A percentile compares a stretch with the other conserved stretches of the same genome.
These are phyloP conservation scores for Picea abies DNA, from an alignment of 83 land plant genomes.

Conservation along the genomic window DNA sequence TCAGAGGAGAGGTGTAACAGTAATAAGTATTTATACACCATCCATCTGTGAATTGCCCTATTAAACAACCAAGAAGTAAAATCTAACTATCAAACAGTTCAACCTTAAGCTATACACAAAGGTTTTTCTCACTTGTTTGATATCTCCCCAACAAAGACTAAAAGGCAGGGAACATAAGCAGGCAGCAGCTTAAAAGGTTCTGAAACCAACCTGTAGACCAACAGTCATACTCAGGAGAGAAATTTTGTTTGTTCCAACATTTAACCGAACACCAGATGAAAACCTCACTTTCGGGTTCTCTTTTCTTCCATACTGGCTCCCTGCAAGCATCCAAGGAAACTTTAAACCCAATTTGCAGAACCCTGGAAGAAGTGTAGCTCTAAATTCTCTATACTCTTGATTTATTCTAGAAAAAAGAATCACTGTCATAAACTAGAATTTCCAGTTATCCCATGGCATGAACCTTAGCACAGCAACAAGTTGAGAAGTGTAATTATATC, in stretches of 20 bases:
- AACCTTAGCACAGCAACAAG: background rate
- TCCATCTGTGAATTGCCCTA: no score
- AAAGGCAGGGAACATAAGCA: background rate
- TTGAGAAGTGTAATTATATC: background rate
- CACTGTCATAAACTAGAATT: background rate
- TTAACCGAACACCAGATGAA: slow-evolving; percentile 38
- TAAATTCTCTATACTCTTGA: no score
- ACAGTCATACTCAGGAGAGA: slow-evolving; percentile 75
- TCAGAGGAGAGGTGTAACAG: background rate
- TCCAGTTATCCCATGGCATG: background rate
- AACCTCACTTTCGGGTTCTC: slow-evolving; percentile 49
- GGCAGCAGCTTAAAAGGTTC: background rate
- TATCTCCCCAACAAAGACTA: background rate
- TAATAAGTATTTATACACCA: slow-evolving; percentile 3
- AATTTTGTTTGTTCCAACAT: slow-evolving; percentile 66
- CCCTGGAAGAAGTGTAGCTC: background rate
- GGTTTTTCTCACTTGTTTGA: no score
- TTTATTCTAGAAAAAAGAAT: background rate
- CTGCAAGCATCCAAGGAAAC: slow-evolving; percentile 32
- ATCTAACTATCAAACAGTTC: no score
- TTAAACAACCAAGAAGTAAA: no score
- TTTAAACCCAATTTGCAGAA: background rate
- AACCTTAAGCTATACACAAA: background rate
- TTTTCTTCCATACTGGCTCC: slow-evolving; percentile 53
- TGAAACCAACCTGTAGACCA: slow-evolving; percentile 70